Evolutionary conservation across 768 basidiomycete genomes (phyloP).

Genomic region (Phylloporus rhodoxanthus): DNA sequence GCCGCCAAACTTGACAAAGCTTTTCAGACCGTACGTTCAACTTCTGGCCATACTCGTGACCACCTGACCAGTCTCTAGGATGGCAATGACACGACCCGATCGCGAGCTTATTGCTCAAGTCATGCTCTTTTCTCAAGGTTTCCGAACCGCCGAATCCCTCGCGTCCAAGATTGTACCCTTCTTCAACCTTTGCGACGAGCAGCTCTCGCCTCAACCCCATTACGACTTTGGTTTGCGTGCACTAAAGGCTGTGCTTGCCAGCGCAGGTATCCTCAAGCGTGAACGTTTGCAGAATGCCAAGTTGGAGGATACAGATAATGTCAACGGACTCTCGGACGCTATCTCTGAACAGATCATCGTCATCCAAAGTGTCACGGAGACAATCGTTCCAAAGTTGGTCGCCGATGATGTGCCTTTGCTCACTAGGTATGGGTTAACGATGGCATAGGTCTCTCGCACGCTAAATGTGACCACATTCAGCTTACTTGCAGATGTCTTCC

Average conservation of each 20-base stretch:
- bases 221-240: conserved; percentile 99
- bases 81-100: conserved; percentile 99
- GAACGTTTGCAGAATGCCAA: conserved; percentile 59
- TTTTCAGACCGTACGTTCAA: conserved; percentile 78
- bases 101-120: conserved; percentile 98
- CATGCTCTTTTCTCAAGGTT: conserved; percentile 99
- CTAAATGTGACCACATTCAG: conserved; percentile 35
- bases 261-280: conserved; percentile 96
- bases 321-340: conserved; percentile 58
- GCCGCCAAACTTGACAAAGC: conserved; percentile 83
- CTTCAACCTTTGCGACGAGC: conserved; percentile 98
- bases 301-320: conserved; percentile 38
- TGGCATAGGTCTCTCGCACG: not conserved
- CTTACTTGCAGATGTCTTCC: conserved; percentile 94
- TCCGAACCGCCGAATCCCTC: conserved; percentile 95
- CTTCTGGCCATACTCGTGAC: not conserved
- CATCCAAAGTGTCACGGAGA: conserved; percentile 97
- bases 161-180: conserved; percentile 98
- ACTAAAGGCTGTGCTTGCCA: conserved; percentile 91
- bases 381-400: conserved; percentile 95
- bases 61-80: conserved; percentile 42
- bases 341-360: conserved; percentile 91
- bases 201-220: conserved; percentile 94
- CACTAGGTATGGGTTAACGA: conserved; percentile 57
- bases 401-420: conserved; percentile 94